Conservation (phyloP, 176 grass and related monocot species). For the Rhynchospora tenuis region DNA sequence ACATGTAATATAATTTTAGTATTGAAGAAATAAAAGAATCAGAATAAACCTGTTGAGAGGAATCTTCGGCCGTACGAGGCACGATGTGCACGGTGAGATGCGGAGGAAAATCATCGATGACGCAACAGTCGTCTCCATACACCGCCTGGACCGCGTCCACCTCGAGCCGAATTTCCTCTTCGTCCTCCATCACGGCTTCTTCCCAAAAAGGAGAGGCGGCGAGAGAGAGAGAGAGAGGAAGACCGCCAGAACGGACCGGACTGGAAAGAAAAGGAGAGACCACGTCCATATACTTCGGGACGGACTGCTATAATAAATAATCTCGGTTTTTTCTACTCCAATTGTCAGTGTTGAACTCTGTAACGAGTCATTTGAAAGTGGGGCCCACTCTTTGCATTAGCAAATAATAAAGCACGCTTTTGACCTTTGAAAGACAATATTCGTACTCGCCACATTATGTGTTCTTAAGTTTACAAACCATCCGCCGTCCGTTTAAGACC, state of each 20-base stretch:
- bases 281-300: not conserved
- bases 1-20: not conserved
- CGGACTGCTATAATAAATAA: not conserved
- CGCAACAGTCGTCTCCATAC: constrained; percentile 65
- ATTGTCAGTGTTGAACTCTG: not conserved
- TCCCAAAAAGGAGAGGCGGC: not conserved
- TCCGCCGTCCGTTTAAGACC: too few relatives aligned
- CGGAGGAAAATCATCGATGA: constrained; percentile 61
- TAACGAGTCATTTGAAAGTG: not conserved
- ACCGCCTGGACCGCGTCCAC: constrained; percentile 67
- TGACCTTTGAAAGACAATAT: too few relatives aligned
- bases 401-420: too few relatives aligned
- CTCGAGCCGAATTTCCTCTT: constrained; percentile 65
- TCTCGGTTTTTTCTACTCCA: not conserved
- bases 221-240: not conserved
- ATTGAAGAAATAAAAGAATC: not conserved
- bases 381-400: too few relatives aligned
- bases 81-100: constrained; percentile 63
- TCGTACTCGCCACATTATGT: too few relatives aligned
- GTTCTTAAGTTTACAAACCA: too few relatives aligned
- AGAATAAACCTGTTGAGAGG: constrained; percentile 65
- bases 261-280: not conserved
- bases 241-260: not conserved
- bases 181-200: constrained; percentile 31
- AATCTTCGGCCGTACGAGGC: constrained; percentile 75